Evolutionary conservation across 208 protist species (phyloP), one percentile per base, ranked within the genome.

Genomic region (Wallacemonas collosoma): DNA sequence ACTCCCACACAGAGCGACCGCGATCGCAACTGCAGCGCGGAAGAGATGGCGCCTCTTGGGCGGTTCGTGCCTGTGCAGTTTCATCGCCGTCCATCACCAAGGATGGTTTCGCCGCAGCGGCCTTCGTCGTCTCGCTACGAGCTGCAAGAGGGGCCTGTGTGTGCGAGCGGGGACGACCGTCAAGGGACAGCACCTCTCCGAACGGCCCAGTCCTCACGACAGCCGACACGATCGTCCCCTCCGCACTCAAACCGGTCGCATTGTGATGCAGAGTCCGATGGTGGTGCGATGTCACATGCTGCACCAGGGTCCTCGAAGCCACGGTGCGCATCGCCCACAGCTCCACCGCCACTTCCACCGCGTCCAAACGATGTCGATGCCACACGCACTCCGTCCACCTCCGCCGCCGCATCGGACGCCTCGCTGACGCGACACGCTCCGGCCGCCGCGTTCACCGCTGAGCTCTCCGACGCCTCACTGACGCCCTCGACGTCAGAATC

Each of bases 51-150:
- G 6, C 6, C 60, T 6, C 45, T 36, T 17, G 63, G 63, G 5
- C 8, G 48, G 40, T 71, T 71, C 48, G 66, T 71, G 17, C 66
- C 66, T 6, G 66, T 71, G 53, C 53, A 53, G 53, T 71, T 71
- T 47, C 66, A 48, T 17, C 55, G 36, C 47, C 70, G 39, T 51
- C 57, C 55, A 3, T 68, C 75, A 2, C 40, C 17, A 5, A 5
- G 26, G 26, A 26, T 26, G 26, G 56, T 9, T 5, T 62, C 53
- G 6, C 9, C 53, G 11, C 53, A 36, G 26, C 14, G 26, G 14
- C n/a, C 26, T 8, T n/a, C 53, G 26, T 12, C 45, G 45, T 14
- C 45, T 12, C 45, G 8, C 45, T 14, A 1, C 45, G 6, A 50
- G 6, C 45, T 1, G 45, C 45, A 50, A 6, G 45, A 1, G 8